A percentile compares a stretch with the other conserved stretches of the same genome.
Evolutionary conservation across 2,329 filamentous ascomycete species (phyloP).

Genomic region (Metarhizium humberi): DNA sequence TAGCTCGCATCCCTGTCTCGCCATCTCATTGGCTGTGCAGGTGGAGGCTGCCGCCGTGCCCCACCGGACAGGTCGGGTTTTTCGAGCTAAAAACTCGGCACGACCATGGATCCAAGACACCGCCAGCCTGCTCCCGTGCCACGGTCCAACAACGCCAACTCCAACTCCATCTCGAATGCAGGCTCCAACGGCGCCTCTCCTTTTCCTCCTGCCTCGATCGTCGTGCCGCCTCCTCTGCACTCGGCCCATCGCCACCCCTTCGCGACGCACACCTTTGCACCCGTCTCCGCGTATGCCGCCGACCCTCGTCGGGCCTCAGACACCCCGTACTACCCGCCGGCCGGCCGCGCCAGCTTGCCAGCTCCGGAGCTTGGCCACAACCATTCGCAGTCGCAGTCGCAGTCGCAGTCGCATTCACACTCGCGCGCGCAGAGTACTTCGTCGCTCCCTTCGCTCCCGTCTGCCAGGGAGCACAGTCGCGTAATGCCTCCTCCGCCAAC

Average conservation of each 20-base stretch:
- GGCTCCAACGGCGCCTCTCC: slow-evolving; percentile 2
- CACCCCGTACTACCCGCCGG: slow-evolving; percentile 30
- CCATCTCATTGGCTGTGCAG: background rate
- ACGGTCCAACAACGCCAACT: slow-evolving; percentile 2
- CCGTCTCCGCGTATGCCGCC: slow-evolving; percentile 19
- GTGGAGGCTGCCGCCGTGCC: slow-evolving; percentile 2
- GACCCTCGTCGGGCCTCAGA: slow-evolving; percentile 32
- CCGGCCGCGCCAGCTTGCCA: slow-evolving; percentile 20
- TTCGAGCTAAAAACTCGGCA: slow-evolving; percentile 26
- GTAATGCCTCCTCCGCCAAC: slow-evolving; percentile 34
- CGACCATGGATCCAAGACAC: slow-evolving; percentile 23
- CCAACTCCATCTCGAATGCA: slow-evolving; percentile 1
- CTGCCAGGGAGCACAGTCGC: slow-evolving; percentile 26
- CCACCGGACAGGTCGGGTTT: slow-evolving; percentile 13
- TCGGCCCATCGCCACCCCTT: slow-evolving; percentile 4
- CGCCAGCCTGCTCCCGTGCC: slow-evolving; percentile 11
- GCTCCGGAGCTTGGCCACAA: slow-evolving; percentile 17
- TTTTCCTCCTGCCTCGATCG: slow-evolving; percentile 2
- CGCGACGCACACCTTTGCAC: slow-evolving; percentile 1
- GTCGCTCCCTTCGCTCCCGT: slow-evolving; percentile 32
- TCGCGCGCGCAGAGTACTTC: slow-evolving; percentile 36
- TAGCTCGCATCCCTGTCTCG: background rate
- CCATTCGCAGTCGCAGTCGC: background rate
- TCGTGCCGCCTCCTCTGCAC: slow-evolving; percentile 4
- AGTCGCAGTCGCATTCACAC: slow-evolving; percentile 9